phyloP scores from a whole-genome alignment of 495 filamentous ascomycete species.

The Podospora comata region DNA sequence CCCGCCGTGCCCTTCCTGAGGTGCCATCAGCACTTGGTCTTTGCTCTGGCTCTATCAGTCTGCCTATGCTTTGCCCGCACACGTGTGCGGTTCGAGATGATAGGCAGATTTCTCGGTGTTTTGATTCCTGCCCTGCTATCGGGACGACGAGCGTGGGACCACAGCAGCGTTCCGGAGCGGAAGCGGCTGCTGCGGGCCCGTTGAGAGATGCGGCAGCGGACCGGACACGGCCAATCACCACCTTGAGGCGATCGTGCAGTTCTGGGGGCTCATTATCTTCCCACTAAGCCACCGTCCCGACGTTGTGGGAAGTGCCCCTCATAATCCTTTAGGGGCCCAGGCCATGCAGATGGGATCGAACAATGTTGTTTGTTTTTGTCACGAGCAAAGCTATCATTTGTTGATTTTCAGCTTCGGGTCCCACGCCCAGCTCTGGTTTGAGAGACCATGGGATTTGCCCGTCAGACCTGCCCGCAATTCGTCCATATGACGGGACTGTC shows the following conservation, averaged over 20 bases:
- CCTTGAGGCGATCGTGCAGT: not conserved
- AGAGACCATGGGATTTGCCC: conserved; percentile 12
- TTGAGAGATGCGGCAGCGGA: conserved; percentile 19
- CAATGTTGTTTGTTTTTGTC: not conserved
- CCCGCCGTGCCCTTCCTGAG: not conserved
- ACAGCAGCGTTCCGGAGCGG: conserved; percentile 5
- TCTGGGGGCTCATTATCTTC: not conserved
- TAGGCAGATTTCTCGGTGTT: not conserved
- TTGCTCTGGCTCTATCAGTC: conserved; percentile 7
- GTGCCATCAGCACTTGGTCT: not conserved
- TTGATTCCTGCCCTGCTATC: conserved; percentile 7
- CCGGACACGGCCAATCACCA: conserved; percentile 25
- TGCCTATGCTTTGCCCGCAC: not conserved
- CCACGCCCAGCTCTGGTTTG: not conserved
- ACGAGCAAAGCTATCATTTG: conserved; percentile 1
- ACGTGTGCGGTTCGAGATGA: conserved; percentile 1
- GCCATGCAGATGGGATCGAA: conserved; percentile 14
- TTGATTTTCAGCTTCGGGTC: conserved; percentile 16
- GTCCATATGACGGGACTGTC: not conserved
- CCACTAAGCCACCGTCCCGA: conserved; percentile 24
- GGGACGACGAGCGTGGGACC: conserved; percentile 11
- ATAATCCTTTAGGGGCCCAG: conserved; percentile 11
- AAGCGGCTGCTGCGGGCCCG: conserved; percentile 17
- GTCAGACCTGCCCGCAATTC: conserved; percentile 11
- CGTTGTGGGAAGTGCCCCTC: conserved; percentile 15